Conservation (phyloP, 495 filamentous ascomycete species). For the Tetracladium setigerum region DNA sequence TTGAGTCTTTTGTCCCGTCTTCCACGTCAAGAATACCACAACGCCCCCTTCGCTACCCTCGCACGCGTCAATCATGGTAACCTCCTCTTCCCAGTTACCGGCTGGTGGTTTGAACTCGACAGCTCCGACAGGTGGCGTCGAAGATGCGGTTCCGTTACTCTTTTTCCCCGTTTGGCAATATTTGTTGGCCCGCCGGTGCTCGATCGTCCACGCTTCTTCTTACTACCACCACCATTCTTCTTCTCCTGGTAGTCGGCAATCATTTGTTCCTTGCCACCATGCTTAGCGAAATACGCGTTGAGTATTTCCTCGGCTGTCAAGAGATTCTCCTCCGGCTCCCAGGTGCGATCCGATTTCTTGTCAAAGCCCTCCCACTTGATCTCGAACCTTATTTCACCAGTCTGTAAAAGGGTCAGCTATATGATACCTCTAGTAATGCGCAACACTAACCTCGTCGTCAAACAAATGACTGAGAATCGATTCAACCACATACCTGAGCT, state of each 20-base stretch:
- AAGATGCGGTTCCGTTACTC: constrained; percentile 29
- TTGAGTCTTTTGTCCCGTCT: constrained; percentile 51
- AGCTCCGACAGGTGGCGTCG: constrained; percentile 28
- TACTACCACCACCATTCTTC: constrained; percentile 5
- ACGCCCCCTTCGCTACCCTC: constrained; percentile 42
- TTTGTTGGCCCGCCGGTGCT: constrained; percentile 17
- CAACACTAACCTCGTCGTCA: constrained; percentile 34
- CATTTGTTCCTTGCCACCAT: constrained; percentile 49
- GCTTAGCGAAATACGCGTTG: constrained; percentile 32
- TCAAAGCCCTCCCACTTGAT: constrained; percentile 60
- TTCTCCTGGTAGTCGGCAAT: constrained; percentile 29
- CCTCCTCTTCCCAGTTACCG: constrained; percentile 51
- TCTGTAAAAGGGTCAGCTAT: constrained; percentile 4
- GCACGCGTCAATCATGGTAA: constrained; percentile 46
- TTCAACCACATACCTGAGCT: constrained; percentile 46
- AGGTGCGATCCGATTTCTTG: constrained; percentile 48
- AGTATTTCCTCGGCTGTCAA: constrained; percentile 38
- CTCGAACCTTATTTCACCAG: constrained; percentile 38
- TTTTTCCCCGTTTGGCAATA: constrained; percentile 35
- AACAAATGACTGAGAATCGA: constrained; percentile 46
- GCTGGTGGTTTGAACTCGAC: constrained; percentile 43
- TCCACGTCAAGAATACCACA: constrained; percentile 47
- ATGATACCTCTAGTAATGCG: constrained; percentile 2
- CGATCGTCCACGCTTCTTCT: constrained; percentile 20
- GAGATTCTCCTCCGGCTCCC: constrained; percentile 54